Base-by-base conservation (phyloP, 179 eudicot genomes). In the Patellifolia procumbens region DNA sequence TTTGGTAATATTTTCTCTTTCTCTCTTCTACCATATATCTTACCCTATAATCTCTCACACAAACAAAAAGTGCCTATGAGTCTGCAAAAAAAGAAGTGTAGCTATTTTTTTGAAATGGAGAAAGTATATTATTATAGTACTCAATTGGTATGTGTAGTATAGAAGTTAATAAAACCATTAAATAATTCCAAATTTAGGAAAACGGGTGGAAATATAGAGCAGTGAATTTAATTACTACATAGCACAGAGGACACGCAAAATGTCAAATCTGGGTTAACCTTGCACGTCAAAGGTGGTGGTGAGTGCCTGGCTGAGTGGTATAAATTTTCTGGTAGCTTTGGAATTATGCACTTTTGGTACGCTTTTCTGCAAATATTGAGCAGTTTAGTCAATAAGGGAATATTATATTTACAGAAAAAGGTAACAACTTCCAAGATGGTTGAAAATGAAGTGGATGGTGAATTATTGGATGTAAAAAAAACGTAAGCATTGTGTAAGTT, bases 201-300 rank as follows among this genome's bases (percentile, higher is more conserved):
- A 39, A 39, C 1, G 16, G 4, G 52, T 11, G 52, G 2, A 48
- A 48, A 7, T 22, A 56, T 5, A 22, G 24, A 24, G 10, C 24
- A 24, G 13, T 15, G 3, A 74, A 62, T 12, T n/a, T 28, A 31
- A 8, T 11, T 45, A n/a, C n/a, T 15, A 9, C 48, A 46, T 61
- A 22, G 0, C 7, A 28, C 17, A 0, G 4, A 51, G 52, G 59
- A 69, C 66, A 74, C 75, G 78, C 78, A 74, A 79, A 53, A 48
- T 79, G 82, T 74, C 66, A 79, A 74, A 60, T 67, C 28, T 10
- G 55, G 55, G 49, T 79, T 17, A 49, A 68, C 6, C 11, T 28
- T 60, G 75, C 78, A 79, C 82, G 79, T 76, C 68, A 79, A 74
- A 68, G 61, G 70, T 68, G 53, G 73, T n/a, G n/a, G 68, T 35